Conservation (phyloP, 495 filamentous ascomycete species). For the Aspergillus steynii region DNA sequence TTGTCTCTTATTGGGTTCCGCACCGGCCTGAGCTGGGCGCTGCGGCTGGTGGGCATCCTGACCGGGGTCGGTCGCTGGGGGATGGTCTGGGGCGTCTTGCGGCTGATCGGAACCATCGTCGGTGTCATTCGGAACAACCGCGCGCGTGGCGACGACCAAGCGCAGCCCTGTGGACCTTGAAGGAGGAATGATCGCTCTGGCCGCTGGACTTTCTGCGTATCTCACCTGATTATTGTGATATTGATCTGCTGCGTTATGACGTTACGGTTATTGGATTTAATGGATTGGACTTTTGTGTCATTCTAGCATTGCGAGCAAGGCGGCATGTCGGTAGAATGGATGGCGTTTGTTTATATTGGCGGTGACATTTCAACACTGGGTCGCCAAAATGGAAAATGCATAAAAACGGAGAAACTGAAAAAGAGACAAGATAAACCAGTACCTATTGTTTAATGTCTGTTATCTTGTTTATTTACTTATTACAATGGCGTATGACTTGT, state of each 20-base stretch:
- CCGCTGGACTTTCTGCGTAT: neutral
- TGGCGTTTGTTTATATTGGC: neutral
- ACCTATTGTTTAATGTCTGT: neutral
- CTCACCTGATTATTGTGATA: neutral
- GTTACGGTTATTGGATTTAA: neutral
- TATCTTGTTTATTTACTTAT: too few species aligned
- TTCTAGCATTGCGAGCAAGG: neutral
- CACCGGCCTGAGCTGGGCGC: conserved; percentile 12
- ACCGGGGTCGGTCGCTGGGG: conserved; percentile 2
- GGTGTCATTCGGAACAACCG: conserved; percentile 47
- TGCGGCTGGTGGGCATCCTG: conserved; percentile 4
- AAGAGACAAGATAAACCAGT: neutral
- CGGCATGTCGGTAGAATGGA: neutral
- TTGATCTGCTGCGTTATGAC: conserved; percentile 1
- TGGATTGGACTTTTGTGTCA: neutral
- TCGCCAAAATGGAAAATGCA: neutral
- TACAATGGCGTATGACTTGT: neutral
- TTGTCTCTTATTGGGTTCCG: conserved; percentile 31
- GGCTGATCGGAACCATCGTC: conserved; percentile 34
- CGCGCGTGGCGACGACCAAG: conserved; percentile 43
- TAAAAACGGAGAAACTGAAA: neutral
- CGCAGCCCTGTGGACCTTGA: conserved; percentile 40
- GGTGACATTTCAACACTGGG: too few species aligned
- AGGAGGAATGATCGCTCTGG: conserved; percentile 27
- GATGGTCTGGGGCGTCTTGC: conserved; percentile 14